A percentile compares a stretch with the other conserved stretches of the same genome.
Conservation (phyloP, 768 basidiomycete genomes). For the Grammothele lineata region DNA sequence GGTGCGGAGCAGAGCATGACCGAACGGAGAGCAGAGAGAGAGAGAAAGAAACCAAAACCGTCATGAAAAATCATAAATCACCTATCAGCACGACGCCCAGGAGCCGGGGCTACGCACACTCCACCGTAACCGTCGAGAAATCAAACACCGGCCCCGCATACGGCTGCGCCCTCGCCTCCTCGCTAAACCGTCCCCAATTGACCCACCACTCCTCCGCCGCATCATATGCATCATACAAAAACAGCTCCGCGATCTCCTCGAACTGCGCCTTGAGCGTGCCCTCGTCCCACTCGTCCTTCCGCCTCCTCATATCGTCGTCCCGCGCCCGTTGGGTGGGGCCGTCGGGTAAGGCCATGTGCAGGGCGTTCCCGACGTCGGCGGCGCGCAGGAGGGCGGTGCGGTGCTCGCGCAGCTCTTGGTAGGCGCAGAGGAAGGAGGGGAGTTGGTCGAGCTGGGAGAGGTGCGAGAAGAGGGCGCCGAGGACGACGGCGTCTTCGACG, state of each 20-base stretch:
- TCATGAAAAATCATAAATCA: too few relatives aligned
- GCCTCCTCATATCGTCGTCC: conserved; percentile 36
- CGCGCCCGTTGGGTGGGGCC: conserved; percentile 43
- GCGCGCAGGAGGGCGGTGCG: conserved; percentile 40
- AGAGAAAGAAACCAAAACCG: too few relatives aligned
- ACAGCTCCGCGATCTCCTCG: conserved; percentile 48
- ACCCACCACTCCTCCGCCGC: conserved; percentile 64
- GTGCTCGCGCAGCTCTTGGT: conserved; percentile 53
- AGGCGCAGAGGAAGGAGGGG: conserved; percentile 45
- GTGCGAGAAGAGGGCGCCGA: conserved; percentile 56
- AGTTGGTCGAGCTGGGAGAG: conserved; percentile 44
- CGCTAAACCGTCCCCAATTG: conserved; percentile 46
- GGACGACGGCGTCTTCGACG: conserved; percentile 58
- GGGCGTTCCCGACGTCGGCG: conserved; percentile 41
- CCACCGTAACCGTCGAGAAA: conserved; percentile 11
- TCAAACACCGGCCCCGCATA: conserved; percentile 10
- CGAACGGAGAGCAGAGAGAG: too few relatives aligned
- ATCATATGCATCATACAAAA: conserved; percentile 49
- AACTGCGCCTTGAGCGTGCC: conserved; percentile 42
- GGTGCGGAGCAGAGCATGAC: too few relatives aligned
- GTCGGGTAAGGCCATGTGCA: conserved; percentile 38
- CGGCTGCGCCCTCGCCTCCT: conserved; percentile 23
- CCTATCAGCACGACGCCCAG: too few relatives aligned
- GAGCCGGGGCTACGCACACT: too few relatives aligned
- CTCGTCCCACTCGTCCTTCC: conserved; percentile 42